phyloP scores from a whole-genome alignment of 2,329 filamentous ascomycete species.

The Chrysoporthe austroafricana region DNA sequence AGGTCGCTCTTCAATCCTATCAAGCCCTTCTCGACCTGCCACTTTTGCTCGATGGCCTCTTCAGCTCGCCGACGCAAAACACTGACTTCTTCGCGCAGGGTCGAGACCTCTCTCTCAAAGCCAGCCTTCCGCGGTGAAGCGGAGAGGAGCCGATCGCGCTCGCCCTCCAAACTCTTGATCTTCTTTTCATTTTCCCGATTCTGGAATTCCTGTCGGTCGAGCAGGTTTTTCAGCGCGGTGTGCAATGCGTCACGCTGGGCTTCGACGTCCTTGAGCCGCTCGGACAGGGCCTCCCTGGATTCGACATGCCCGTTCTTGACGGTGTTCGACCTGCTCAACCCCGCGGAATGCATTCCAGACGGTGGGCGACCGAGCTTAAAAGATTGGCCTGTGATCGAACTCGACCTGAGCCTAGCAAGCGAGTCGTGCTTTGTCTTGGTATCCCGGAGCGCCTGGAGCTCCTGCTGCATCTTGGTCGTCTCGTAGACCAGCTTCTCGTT shows the following conservation, averaged over 20 bases:
- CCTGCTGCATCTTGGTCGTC: slow-evolving; percentile 83
- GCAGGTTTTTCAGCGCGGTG: slow-evolving; percentile 79
- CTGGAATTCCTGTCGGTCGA: slow-evolving; percentile 84
- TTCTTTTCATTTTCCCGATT: slow-evolving; percentile 82
- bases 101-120: slow-evolving; percentile 82
- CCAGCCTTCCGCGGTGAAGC: slow-evolving; percentile 73
- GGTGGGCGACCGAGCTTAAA: slow-evolving; percentile 38
- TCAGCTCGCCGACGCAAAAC: slow-evolving; percentile 84
- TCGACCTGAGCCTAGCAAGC: slow-evolving; percentile 45
- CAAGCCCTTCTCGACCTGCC: slow-evolving; percentile 90
- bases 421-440: slow-evolving; percentile 40
- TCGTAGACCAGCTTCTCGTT: slow-evolving; percentile 78
- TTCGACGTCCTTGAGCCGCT: slow-evolving; percentile 89
- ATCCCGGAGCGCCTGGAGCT: slow-evolving; percentile 70
- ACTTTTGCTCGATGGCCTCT: slow-evolving; percentile 93
- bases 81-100: slow-evolving; percentile 82
- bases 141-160: slow-evolving; percentile 74
- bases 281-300: slow-evolving; percentile 70
- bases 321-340: slow-evolving; percentile 59
- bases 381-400: slow-evolving; percentile 41
- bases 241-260: slow-evolving; percentile 92
- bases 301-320: slow-evolving; percentile 56
- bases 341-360: slow-evolving; percentile 31
- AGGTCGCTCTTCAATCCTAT: slow-evolving; percentile 93
- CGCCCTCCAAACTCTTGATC: slow-evolving; percentile 74